Percentiles rank a stretch among this genome's conserved stretches.
These are phyloP conservation scores for Gynochthodes officinalis DNA, from an alignment of 257 asterid genomes.

Conservation along the genomic window DNA sequence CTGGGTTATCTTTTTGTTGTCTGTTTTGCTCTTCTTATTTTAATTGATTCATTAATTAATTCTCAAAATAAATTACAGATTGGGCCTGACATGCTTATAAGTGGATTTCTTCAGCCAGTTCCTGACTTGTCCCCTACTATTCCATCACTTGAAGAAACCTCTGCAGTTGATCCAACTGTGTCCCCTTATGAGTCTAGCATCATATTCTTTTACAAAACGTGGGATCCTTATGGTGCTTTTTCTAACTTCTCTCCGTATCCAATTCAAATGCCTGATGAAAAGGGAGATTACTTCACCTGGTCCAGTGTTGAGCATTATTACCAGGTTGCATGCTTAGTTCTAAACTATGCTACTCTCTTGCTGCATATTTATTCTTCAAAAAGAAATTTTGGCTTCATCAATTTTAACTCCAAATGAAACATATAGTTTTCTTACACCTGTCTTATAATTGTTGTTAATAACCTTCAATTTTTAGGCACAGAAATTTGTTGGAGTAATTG, in stretches of 20 bases:
- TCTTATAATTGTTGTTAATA: background rate
- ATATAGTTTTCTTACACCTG: background rate
- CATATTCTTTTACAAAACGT: conserved; percentile 86
- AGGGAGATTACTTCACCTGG: conserved; percentile 59
- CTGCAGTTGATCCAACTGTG: conserved; percentile 75
- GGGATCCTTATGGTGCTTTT: conserved; percentile 96
- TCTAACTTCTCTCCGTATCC: conserved; percentile 95
- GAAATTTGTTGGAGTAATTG: conserved; percentile 67
- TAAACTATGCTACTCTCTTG: background rate
- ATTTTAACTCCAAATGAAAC: too few species aligned
- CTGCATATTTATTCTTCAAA: background rate
- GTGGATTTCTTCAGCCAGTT: conserved; percentile 95
- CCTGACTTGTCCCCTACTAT: conserved; percentile 85
- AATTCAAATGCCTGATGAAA: conserved; percentile 63
- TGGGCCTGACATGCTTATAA: conserved; percentile 94
- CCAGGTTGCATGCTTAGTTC: conserved; percentile 52
- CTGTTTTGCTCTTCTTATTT: background rate
- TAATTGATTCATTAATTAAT: background rate
- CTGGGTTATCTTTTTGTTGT: background rate
- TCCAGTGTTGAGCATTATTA: conserved; percentile 96
- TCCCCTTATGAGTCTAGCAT: conserved; percentile 85
- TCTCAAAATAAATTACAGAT: conserved; percentile 40
- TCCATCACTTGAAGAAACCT: conserved; percentile 80
- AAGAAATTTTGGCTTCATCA: background rate
- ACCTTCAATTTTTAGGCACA: conserved; percentile 50